These are phyloP conservation scores for Dendrobium officinale DNA, from an alignment of 106 monocot species.

Conservation along the genomic window DNA sequence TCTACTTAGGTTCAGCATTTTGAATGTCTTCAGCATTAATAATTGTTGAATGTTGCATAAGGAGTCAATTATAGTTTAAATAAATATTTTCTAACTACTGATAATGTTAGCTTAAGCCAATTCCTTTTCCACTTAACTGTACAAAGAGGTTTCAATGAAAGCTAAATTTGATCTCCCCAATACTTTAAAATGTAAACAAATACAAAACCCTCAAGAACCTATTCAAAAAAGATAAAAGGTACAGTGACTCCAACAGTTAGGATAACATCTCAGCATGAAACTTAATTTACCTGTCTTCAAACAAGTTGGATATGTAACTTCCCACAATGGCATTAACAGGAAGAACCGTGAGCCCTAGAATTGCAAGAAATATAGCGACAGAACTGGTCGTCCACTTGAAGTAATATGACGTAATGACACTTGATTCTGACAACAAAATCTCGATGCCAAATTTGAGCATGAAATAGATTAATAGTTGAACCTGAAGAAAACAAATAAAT, in stretches of 20 bases:
- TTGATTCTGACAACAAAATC: conserved; percentile 92
- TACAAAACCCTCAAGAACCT: neutral
- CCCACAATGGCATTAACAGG: conserved; percentile 91
- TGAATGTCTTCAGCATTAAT: too few relatives aligned
- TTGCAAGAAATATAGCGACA: conserved; percentile 84
- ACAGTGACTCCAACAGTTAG: neutral
- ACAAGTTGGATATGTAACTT: conserved; percentile 92
- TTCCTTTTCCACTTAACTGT: too few relatives aligned
- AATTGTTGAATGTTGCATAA: too few relatives aligned
- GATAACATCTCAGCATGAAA: neutral
- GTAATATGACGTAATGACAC: conserved; percentile 77
- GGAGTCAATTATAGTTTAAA: too few relatives aligned
- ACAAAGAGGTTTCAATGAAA: too few relatives aligned
- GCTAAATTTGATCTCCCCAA: neutral
- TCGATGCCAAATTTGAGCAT: conserved; percentile 99
- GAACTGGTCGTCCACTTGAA: conserved; percentile 77
- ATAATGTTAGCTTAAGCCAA: too few relatives aligned
- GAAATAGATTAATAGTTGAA: conserved; percentile 95
- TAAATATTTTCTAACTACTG: too few relatives aligned
- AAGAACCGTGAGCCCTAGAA: conserved; percentile 88
- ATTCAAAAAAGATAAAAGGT: neutral
- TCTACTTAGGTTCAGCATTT: too few relatives aligned
- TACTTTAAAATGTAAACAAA: neutral
- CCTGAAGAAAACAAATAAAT: conserved; percentile 34
- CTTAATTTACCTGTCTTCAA: conserved; percentile 75